Evolutionary conservation across 31 red algal genomes (phyloP).

Genomic region (Odonthalia washingtoniensis): DNA sequence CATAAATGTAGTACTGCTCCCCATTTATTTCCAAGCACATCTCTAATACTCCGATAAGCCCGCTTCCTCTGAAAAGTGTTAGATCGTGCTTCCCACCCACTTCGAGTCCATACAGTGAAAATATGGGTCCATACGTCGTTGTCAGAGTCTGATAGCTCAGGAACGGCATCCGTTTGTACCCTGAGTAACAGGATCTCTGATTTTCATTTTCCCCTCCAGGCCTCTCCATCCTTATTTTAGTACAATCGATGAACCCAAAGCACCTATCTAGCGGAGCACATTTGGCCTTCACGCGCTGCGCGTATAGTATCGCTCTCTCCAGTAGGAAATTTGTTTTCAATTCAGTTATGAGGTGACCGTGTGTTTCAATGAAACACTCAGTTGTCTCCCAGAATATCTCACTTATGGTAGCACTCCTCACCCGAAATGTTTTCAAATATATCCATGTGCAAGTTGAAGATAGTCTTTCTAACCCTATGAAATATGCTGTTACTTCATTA

Average conservation of each 20-base stretch:
- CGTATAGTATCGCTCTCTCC: no score
- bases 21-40: slow-evolving; percentile 21
- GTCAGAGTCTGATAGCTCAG: slow-evolving; percentile 49
- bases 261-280: no score
- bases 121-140: slow-evolving; percentile 39
- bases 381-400: slow-evolving; percentile 37
- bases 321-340: no score
- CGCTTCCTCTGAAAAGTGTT: slow-evolving; percentile 18
- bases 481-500: no score
- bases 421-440: slow-evolving; percentile 16
- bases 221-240: no score
- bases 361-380: no score
- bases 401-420: background rate
- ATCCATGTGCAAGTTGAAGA: no score
- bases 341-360: background rate
- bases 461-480: no score
- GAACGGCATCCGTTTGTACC: slow-evolving; percentile 29
- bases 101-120: slow-evolving; percentile 24
- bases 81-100: slow-evolving; percentile 47
- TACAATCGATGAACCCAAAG: slow-evolving; percentile 36
- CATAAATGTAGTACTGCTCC: slow-evolving; percentile 56
- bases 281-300: no score
- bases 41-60: background rate
- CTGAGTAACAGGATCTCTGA: slow-evolving; percentile 31
- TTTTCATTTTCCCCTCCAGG: slow-evolving; percentile 23